Base-by-base conservation (phyloP, 345 rosid species). In the Lenwebbia sp. region DNA sequence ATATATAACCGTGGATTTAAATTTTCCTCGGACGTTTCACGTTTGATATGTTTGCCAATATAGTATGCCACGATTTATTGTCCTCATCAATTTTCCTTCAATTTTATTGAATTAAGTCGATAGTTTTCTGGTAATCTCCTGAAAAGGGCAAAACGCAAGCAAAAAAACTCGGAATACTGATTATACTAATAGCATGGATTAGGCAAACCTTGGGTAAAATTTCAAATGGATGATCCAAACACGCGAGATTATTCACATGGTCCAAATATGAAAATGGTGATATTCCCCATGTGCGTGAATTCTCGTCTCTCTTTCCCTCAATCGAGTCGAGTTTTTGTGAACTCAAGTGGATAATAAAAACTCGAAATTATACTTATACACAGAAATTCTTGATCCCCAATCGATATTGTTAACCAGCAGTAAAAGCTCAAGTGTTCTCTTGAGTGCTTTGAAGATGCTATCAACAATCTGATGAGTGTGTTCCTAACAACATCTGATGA, bases 221-320 rank as follows among this genome's bases (percentile, higher is more conserved):
- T 65, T 33, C 0, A 0, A 65, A 65, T 4, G 6, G 0, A 33
- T 7, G 23, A 30, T 15, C 1, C 0, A 30, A 8, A 30, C 1
- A 65, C 13, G 1, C 13, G 1, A 65, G 25, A 33, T 1, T 33
- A 15, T 17, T 17, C 6, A 10, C 0, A 33, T 65, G 13, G 13
- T 17, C 25, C 13, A 33, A 33, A 17, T 33, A 33, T 65, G 6
- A 7, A 19, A 33, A 33, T 15, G 26, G n/a, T 23, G 60, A 55
- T 55, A 2, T 55, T 55, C 2, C 60, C 5, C 2, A 2, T 23
- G 4, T 3, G 1, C 0, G 5, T 9, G 22, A 33, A 14, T 33
- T 33, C 76, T 33, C 3, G 76, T 17, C 0, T 3, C 44, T 65
- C 41, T 15, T 65, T 15, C 3, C 1, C 44, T 30, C 76, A 30